Base-by-base conservation (phyloP, 1,139 yeast species). In the Geotrichum carabidarum region DNA sequence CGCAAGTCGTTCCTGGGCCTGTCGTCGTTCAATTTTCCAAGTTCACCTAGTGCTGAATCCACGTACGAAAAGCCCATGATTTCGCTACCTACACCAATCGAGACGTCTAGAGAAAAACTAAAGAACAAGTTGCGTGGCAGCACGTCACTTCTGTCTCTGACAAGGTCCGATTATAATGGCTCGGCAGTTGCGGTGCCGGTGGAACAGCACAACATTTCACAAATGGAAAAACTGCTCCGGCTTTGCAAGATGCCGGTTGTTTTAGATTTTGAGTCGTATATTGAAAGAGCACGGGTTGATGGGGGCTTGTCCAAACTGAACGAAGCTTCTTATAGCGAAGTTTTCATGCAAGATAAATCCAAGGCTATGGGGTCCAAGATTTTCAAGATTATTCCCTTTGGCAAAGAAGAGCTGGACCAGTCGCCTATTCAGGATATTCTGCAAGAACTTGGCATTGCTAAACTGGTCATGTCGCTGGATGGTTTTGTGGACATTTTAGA, bases 21-120 rank as follows among this genome's bases (percentile, higher is more conserved):
- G 30, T 15, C 49, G 8, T 45, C 48, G 8, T 50, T 50, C 38
- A 22, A 31, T 14, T 50, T 50, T 22, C 49, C 49, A n/a, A 32
- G 37, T 14, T 27, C 22, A 8, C 4, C 46, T 17, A 34, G 44
- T 31, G 8, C 44, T 11, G 50, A 41, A n/a, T 36, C 37, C 9
- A 49, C 17, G 36, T 17, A 14, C 17, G 51, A 53, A n/a, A 70
- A 69, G 51, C 60, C 73, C 8, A 72, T 73, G 68, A 81, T 82
- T n/a, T 81, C 85, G 2, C 66, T 79, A 56, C 86, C 86, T 0
- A 73, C 78, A 1, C 82, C 83, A 8, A 79, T 78, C 55, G 78
- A 77, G 40, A 75, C 74, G 12, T 78, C 84, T 9, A 72, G 82
- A 47, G 81, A 78, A 58, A 81, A 80, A 60, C 70, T 81, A 49